These are phyloP conservation scores for Camellia japonica DNA, from an alignment of 148 eudicot species.

Conservation along the genomic window DNA sequence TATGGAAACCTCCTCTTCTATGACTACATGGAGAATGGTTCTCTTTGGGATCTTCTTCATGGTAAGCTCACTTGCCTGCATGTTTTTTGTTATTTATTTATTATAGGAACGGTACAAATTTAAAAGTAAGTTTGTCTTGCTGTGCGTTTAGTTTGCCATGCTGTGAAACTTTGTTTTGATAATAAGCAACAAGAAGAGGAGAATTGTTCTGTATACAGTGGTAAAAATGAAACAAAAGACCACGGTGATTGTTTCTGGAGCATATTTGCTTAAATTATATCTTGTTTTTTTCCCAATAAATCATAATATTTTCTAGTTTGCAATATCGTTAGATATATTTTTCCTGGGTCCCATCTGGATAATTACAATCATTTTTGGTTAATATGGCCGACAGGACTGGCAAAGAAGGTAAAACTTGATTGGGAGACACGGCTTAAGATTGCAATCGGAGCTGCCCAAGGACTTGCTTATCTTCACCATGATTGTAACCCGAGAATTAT, in stretches of 20 bases:
- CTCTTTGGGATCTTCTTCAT: constrained; percentile 77
- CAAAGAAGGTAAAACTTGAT: constrained; percentile 67
- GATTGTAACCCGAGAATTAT: constrained; percentile 67
- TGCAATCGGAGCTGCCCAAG: constrained; percentile 76
- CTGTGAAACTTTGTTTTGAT: not conserved
- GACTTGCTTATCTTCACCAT: constrained; percentile 73
- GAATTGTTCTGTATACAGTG: no score
- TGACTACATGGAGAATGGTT: constrained; percentile 77
- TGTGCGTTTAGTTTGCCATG: not conserved
- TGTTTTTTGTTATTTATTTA: not conserved
- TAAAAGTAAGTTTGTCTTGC: not conserved
- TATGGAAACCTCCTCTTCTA: constrained; percentile 66
- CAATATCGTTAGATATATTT: not conserved
- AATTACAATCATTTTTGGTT: not conserved
- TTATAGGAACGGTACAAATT: not conserved
- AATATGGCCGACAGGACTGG: constrained; percentile 29
- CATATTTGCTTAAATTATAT: not conserved
- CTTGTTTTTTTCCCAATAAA: not conserved
- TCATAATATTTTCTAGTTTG: not conserved
- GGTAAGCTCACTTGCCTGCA: constrained; percentile 31
- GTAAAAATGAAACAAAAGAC: no score
- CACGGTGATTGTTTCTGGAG: not conserved
- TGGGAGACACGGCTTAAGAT: constrained; percentile 67
- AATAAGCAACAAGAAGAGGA: not conserved
- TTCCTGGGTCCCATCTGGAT: not conserved